phyloP scores from a whole-genome alignment of 2,329 filamentous ascomycete genomes.

The Arthrobotrys sphaeroides region DNA sequence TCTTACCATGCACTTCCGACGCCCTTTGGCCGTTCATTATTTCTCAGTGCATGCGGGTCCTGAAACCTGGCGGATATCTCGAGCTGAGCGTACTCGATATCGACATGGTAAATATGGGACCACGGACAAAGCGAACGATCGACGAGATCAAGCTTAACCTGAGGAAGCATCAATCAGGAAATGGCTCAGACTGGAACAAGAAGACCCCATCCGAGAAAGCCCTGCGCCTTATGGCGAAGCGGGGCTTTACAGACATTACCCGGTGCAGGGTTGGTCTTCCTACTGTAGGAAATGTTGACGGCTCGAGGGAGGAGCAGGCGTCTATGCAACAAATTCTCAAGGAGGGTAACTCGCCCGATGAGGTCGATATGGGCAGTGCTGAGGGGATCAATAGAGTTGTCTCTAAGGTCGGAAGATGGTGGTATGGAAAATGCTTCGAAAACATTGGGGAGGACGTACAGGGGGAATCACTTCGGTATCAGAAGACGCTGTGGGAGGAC shows the following conservation, averaged over 20 bases:
- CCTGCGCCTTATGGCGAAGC: constrained; percentile 72
- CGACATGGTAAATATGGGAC: constrained; percentile 84
- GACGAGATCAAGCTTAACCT: constrained; percentile 76
- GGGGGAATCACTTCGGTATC: constrained; percentile 63
- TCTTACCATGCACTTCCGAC: constrained; percentile 75
- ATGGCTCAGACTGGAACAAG: constrained; percentile 64
- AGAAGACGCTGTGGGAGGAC: constrained; percentile 81
- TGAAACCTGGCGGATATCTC: constrained; percentile 80
- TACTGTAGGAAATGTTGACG: constrained; percentile 65
- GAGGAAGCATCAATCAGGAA: constrained; percentile 69
- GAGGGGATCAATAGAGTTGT: constrained; percentile 93
- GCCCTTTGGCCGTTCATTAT: constrained; percentile 75
- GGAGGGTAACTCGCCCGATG: constrained; percentile 59
- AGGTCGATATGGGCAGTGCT: constrained; percentile 60
- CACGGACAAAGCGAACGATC: constrained; percentile 73
- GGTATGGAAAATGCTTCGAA: constrained; percentile 95
- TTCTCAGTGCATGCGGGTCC: constrained; percentile 77
- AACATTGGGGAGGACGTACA: constrained; percentile 65
- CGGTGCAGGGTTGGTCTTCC: constrained; percentile 81
- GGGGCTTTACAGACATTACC: constrained; percentile 77
- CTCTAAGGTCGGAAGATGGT: constrained; percentile 90
- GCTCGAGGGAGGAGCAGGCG: constrained; percentile 61
- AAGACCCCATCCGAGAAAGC: constrained; percentile 67
- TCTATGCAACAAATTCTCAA: constrained; percentile 51
- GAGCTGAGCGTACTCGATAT: constrained; percentile 81